Conservation (phyloP, 176 grass and related monocot species). For the Aechmea fasciata region DNA sequence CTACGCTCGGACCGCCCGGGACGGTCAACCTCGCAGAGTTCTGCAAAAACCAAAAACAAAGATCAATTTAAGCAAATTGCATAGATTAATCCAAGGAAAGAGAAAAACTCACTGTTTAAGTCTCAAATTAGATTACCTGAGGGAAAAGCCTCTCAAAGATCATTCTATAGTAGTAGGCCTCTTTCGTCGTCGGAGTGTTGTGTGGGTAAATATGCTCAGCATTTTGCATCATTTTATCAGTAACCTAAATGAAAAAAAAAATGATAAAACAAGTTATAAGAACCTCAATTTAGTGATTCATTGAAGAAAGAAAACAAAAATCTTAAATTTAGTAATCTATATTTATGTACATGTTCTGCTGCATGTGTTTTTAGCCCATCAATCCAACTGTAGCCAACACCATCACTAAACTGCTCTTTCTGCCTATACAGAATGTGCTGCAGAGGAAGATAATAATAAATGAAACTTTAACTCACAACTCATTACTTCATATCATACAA, state of each 20-base stretch:
- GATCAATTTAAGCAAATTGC: too few species aligned
- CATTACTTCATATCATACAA: too few species aligned
- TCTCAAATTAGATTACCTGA: constrained; percentile 37
- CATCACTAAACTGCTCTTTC: constrained; percentile 98
- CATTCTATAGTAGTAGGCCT: constrained; percentile 94
- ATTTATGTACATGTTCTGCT: constrained; percentile 44
- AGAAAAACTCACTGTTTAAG: too few species aligned
- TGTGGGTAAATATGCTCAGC: constrained; percentile 48
- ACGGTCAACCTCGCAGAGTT: constrained; percentile 84
- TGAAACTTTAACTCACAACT: not conserved
- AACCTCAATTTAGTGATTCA: not conserved
- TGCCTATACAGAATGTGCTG: constrained; percentile 98
- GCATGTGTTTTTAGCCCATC: constrained; percentile 90
- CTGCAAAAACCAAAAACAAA: constrained; percentile 23
- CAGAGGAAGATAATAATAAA: not conserved
- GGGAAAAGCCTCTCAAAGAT: constrained; percentile 95
- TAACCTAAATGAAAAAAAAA: constrained; percentile 42
- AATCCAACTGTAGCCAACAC: constrained; percentile 93
- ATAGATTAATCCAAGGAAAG: too few species aligned
- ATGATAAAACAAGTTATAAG: not conserved
- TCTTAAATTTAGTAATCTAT: not conserved
- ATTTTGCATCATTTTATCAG: constrained; percentile 71
- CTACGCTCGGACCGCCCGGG: constrained; percentile 79
- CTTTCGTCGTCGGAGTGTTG: constrained; percentile 83
- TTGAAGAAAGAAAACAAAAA: not conserved